These are phyloP conservation scores for Trichosporon sp. DNA, from an alignment of 1,284 basidiomycete species.

Conservation along the genomic window DNA sequence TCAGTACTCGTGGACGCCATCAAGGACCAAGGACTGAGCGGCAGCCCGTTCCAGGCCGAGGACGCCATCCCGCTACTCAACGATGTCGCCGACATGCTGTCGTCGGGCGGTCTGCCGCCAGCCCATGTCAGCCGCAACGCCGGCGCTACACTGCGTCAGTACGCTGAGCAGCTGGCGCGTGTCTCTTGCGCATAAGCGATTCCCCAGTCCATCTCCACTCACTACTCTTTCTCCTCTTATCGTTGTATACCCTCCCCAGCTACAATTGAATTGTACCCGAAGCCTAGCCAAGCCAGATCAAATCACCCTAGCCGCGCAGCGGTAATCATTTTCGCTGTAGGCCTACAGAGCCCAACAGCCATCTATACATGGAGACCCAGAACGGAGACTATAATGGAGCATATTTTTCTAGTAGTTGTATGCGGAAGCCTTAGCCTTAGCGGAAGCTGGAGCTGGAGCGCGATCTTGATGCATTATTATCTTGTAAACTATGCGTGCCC, in stretches of 20 bases:
- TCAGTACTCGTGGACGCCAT: conserved; percentile 18
- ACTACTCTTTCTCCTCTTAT: not conserved
- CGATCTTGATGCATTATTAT: not conserved
- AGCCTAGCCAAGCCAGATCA: no score
- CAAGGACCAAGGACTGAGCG: conserved; percentile 13
- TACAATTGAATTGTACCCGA: no score
- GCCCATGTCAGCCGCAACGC: conserved; percentile 24
- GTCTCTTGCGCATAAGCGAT: not conserved
- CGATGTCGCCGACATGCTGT: conserved; percentile 26
- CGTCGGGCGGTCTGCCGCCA: conserved; percentile 23
- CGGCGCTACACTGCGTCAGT: conserved; percentile 19
- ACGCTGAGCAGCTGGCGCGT: conserved; percentile 18
- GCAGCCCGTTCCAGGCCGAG: conserved; percentile 12
- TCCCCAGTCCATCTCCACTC: not conserved
- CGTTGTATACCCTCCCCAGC: not conserved
- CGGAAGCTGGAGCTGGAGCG: no score
- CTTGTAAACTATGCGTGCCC: not conserved
- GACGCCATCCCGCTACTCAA: conserved; percentile 21
- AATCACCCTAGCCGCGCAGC: no score
- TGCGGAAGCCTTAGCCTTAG: no score
- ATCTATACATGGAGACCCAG: not conserved
- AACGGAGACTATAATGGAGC: not conserved
- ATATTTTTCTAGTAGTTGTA: conserved; percentile 1
- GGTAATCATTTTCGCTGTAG: no score
- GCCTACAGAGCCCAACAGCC: not conserved